Evolutionary conservation across 1,139 yeast genomes (phyloP).

Genomic region (Pneumocystis carinii): DNA sequence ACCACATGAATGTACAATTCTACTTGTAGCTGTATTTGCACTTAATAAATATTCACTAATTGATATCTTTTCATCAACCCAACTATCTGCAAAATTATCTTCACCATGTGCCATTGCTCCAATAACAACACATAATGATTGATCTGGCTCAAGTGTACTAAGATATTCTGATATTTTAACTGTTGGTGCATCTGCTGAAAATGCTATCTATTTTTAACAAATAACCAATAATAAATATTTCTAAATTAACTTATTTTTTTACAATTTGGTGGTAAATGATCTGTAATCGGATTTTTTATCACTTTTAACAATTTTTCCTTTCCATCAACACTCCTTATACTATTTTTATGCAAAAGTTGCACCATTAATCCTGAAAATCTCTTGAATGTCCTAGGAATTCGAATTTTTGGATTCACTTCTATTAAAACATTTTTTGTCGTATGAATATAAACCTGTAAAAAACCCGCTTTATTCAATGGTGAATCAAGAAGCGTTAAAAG

Average conservation of each 20-base stretch:
- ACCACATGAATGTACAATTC: slow-evolving; percentile 92
- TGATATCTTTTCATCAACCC: slow-evolving; percentile 89
- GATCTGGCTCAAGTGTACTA: slow-evolving; percentile 62
- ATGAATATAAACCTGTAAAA: slow-evolving; percentile 86
- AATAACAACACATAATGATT: slow-evolving; percentile 91
- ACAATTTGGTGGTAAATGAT: slow-evolving; percentile 90
- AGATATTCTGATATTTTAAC: slow-evolving; percentile 82
- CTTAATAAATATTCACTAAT: slow-evolving; percentile 88
- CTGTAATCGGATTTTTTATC: slow-evolving; percentile 91
- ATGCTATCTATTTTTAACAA: slow-evolving; percentile 24
- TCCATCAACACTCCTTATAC: slow-evolving; percentile 85
- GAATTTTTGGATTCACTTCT: slow-evolving; percentile 89
- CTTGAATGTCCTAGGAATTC: slow-evolving; percentile 95
- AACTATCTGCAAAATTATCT: slow-evolving; percentile 94
- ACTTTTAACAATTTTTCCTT: slow-evolving; percentile 88
- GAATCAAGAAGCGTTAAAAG: slow-evolving; percentile 82
- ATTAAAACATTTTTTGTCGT: slow-evolving; percentile 88
- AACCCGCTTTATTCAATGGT: slow-evolving; percentile 94
- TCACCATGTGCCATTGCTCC: slow-evolving; percentile 99
- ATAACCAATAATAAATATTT: neutral
- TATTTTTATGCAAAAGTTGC: slow-evolving; percentile 76
- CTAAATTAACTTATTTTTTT: slow-evolving; percentile 45
- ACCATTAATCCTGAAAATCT: slow-evolving; percentile 97
- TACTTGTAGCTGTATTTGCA: slow-evolving; percentile 95
- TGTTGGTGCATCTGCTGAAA: slow-evolving; percentile 87